Base-by-base conservation (phyloP, 306 rosid genomes). In the Cicer bijugum region DNA sequence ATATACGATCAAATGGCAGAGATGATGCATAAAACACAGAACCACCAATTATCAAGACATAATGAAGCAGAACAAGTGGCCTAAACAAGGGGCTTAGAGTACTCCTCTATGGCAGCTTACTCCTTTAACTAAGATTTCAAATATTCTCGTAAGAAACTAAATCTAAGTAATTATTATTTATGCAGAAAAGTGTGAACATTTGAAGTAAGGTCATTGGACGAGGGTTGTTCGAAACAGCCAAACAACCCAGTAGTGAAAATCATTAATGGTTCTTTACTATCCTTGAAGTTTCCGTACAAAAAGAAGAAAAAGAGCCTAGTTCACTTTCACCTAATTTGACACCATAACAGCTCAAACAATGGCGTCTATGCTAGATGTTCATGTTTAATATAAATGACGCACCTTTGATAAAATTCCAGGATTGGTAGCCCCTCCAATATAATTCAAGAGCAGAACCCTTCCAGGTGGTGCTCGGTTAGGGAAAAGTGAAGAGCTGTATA, bases 341-440 rank as follows among this genome's bases (percentile, higher is more conserved):
- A 71, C 53, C 74, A 71, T 15, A 48, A 47, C 57, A 56, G 73
- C 78, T 38, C 67, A 28, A 75, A 70, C 23, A 71, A 69, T 14
- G 47, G 80, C 56, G 74, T 57, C 11, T 53, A 77, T 61, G 75
- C 40, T 71, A 75, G 47, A 74, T 59, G 35, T 52, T 65, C 58
- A 76, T 8, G 64, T 56, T 75, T 79, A 82, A 52, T 77, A 50
- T 23, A 63, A 70, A 51, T 59, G 16, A 35, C 83, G 64, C 43
- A 94, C 99, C 97, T 91, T 78, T 50, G 96, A 86, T 80, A 91
- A 46, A 79, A 94, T 91, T 56, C 83, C 96, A 43, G 95, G 69
- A 85, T 94, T 94, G 43, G 91, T 91, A 63, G 97, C 96, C 75
- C 99, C 99, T 86, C 99, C 99, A 74, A 94, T 89, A 85, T 89